Conservation (phyloP, 495 filamentous ascomycete species). For the Trichoderma gamsii region DNA sequence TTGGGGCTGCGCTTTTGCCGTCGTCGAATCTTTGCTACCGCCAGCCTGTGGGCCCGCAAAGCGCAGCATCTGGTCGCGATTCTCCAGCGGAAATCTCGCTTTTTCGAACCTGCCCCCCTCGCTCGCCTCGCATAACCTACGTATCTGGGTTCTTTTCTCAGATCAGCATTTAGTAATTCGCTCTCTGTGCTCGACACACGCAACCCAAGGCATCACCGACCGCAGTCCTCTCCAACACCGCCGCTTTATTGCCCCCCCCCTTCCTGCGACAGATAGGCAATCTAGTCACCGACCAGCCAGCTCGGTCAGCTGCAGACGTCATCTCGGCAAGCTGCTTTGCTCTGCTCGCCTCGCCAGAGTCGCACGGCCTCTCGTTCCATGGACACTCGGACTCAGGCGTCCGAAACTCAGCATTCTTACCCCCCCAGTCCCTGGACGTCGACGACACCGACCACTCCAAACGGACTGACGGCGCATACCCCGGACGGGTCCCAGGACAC, state of each 20-base stretch:
- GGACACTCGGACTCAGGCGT: slow-evolving; percentile 45
- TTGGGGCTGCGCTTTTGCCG: background rate
- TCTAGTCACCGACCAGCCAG: slow-evolving; percentile 1
- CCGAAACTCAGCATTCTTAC: slow-evolving; percentile 46
- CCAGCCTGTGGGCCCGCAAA: slow-evolving; percentile 4
- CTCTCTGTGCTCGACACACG: background rate
- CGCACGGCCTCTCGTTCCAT: slow-evolving; percentile 24
- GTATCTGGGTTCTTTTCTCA: background rate
- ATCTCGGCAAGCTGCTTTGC: slow-evolving; percentile 19
- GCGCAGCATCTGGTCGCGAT: background rate
- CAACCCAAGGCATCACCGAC: background rate
- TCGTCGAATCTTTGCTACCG: slow-evolving; percentile 6
- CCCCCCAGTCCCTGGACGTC: slow-evolving; percentile 24
- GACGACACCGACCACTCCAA: slow-evolving; percentile 23
- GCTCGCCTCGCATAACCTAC: slow-evolving; percentile 4
- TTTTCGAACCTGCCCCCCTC: background rate
- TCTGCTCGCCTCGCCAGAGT: slow-evolving; percentile 27
- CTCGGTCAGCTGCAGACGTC: slow-evolving; percentile 18
- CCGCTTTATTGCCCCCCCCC: background rate
- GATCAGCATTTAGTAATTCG: background rate
- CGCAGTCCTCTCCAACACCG: background rate
- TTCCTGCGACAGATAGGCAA: background rate
- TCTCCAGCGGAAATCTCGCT: background rate
- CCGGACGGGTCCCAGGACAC: slow-evolving; percentile 6
- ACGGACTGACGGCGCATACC: slow-evolving; percentile 21